Base-by-base conservation (phyloP, 306 rosid species). In the Inga leiocalycina region DNA sequence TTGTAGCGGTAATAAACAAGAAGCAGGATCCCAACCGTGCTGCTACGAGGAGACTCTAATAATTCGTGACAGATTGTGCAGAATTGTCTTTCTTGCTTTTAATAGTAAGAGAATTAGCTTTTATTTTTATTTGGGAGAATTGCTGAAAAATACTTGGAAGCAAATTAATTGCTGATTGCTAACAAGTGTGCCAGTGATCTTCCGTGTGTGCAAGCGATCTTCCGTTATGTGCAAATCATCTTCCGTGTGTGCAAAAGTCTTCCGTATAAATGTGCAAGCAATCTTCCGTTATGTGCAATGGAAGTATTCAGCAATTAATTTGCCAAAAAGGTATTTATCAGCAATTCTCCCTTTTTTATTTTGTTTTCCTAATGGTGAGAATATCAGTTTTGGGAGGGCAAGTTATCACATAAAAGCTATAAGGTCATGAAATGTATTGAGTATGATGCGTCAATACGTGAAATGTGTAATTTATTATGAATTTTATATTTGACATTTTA, bases 1-100 rank as follows among this genome's bases (percentile, higher is more conserved):
- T 17, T 67, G 84, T 54, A 71, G 39, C 85, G 16, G 74, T 71
- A 71, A 48, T 4, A 32, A 39, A 39, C 43, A 39, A 20, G 61
- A 81, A 66, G 77, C 68, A 48, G 54, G 27, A 71, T 34, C 48
- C 2, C 62, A 75, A 70, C 22, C 19, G 51, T 52, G 49, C 69
- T 22, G 22, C 10, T 22, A 15, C 39, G 30, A 52, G 66, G 74
- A 81, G 65, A 51, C 66, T 59, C 15, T 57, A 59, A 59, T 59
- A 22, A 22, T 57, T n/a, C 22, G 66, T 59, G 66, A 10, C 27
- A 59, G 15, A 22, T 59, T 59, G 66, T 59, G 34, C 11, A 22
- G 1, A n/a, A 59, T 8, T 19, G 14, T 75, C 45, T 56, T 85
- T 71, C 79, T 54, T 73, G 35, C 74, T 52, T 71, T 43, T 54